These are phyloP conservation scores for Picea sitchensis DNA, from an alignment of 75 land plant species.

Conservation along the genomic window DNA sequence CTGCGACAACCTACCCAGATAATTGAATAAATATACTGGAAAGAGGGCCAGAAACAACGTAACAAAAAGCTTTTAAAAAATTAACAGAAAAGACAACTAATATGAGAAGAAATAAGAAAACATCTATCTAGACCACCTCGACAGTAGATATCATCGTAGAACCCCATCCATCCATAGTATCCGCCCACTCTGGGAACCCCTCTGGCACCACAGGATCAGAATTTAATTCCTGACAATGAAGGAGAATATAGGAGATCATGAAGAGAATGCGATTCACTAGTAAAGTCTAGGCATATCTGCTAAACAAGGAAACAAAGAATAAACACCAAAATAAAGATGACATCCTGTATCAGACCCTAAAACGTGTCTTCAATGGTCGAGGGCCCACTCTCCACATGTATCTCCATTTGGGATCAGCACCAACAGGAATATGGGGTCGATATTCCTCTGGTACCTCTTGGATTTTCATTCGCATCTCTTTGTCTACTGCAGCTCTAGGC, in stretches of 20 bases:
- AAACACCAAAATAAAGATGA: neutral
- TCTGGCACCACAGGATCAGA: constrained; percentile 94
- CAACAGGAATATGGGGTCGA: constrained; percentile 63
- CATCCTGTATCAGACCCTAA: constrained; percentile 47
- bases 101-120: neutral
- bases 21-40: neutral
- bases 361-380: constrained; percentile 76
- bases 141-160: constrained; percentile 86
- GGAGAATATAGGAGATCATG: neutral
- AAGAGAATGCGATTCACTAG: neutral
- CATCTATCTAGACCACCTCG: constrained; percentile 47
- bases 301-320: neutral
- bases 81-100: neutral
- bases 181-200: constrained; percentile 92
- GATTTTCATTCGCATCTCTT: constrained; percentile 59
- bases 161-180: constrained; percentile 97
- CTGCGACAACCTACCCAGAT: constrained; percentile 72
- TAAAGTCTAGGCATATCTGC: neutral
- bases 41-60: neutral
- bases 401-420: constrained; percentile 97
- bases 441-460: constrained; percentile 49
- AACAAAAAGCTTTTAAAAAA: neutral
- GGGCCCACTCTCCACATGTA: constrained; percentile 99
- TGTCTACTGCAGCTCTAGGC: constrained; percentile 83
- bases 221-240: constrained; percentile 71